Conservation (phyloP, 192 early-diverging fungal genomes). For the Tieghemiomyces parasiticus region DNA sequence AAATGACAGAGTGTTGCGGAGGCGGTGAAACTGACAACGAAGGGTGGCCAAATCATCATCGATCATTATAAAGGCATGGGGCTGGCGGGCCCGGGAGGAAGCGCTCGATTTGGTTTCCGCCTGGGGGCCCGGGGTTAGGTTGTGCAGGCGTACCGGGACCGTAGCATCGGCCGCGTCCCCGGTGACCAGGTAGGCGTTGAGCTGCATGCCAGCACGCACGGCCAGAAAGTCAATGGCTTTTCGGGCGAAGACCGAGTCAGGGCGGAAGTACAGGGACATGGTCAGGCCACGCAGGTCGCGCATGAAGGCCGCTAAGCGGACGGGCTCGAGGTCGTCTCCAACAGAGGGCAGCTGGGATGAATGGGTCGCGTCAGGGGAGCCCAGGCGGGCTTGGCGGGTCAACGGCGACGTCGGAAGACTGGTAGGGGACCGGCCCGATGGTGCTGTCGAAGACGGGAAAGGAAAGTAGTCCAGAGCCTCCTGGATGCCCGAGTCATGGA, state of each 20-base stretch:
- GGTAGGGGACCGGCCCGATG: not conserved
- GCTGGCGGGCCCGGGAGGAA: not conserved
- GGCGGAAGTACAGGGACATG: not conserved
- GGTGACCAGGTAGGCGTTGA: not conserved
- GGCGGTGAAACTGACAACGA: not conserved
- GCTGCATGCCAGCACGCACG: not conserved
- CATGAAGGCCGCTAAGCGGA: not conserved
- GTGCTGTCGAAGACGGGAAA: not conserved
- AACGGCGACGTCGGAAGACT: not conserved
- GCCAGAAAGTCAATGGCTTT: conserved; percentile 2
- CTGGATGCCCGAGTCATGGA: too few relatives aligned
- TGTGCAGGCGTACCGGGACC: not conserved
- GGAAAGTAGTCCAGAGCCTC: too few relatives aligned
- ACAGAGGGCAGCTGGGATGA: not conserved
- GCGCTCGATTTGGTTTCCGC: not conserved
- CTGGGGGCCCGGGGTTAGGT: not conserved
- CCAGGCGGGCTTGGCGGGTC: not conserved
- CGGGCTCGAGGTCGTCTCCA: not conserved
- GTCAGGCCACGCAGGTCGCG: not conserved
- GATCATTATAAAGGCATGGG: conserved; percentile 3
- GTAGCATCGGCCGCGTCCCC: not conserved
- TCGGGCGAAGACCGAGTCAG: not conserved
- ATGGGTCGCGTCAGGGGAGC: not conserved
- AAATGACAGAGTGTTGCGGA: conserved; percentile 5
- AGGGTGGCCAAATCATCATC: conserved; percentile 5